Evolutionary conservation across 225 moss, liverwort and hornwort genomes (phyloP).

Genomic region (Thuidium tamariscinum): DNA sequence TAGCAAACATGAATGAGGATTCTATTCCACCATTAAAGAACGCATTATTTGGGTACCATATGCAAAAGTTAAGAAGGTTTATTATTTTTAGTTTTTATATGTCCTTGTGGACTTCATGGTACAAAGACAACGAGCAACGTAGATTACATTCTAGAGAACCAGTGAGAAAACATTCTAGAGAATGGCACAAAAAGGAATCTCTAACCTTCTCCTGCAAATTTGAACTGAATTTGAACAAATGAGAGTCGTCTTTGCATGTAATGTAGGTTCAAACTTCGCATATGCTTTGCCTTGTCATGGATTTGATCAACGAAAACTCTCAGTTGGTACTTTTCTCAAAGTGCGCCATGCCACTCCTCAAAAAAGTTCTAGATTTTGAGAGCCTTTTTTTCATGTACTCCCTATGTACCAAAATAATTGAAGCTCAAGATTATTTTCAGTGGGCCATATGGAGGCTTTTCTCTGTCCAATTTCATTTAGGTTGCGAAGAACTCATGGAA

Average conservation of each 20-base stretch:
- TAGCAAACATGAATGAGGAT: background rate
- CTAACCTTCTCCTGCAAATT: background rate
- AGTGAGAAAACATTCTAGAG: background rate
- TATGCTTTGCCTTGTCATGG: background rate
- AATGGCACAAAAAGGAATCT: background rate
- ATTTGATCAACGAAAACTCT: background rate
- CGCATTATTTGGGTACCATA: background rate
- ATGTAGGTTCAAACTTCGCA: background rate
- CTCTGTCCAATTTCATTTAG: background rate
- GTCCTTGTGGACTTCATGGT: background rate
- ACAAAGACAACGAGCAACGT: background rate
- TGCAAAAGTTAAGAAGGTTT: background rate
- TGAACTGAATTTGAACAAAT: background rate
- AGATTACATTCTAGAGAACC: background rate
- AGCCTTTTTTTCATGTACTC: background rate
- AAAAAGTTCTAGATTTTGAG: background rate
- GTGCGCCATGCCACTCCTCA: too few relatives aligned
- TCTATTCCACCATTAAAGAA: background rate
- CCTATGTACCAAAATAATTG: background rate
- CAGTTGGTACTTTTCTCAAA: background rate
- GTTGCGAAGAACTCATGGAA: background rate
- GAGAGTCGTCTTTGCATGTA: background rate
- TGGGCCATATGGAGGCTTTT: background rate
- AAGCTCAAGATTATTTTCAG: background rate
- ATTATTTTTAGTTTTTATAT: background rate